Conservation (phyloP, 164 flowering plant species). For the Buxus sempervirens region DNA sequence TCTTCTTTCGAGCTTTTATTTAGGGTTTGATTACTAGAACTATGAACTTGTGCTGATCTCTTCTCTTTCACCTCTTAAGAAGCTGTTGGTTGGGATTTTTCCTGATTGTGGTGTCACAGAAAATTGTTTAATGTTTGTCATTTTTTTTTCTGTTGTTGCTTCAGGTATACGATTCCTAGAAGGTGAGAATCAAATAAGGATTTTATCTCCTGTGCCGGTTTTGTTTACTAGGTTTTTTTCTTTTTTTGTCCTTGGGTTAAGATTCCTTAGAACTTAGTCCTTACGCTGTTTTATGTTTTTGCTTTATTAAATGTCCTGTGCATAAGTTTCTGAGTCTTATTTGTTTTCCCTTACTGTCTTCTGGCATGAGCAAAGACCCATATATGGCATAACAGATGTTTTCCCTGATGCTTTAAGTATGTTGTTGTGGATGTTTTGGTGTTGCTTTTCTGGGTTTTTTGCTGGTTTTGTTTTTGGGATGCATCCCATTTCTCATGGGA, state of each 20-base stretch:
- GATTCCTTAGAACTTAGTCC: background rate
- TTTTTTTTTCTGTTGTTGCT: background rate
- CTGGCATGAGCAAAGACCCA: background rate
- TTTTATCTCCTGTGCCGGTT: background rate
- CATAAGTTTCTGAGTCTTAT: background rate
- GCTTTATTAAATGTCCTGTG: background rate
- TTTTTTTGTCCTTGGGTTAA: background rate
- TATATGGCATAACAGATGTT: too few species aligned
- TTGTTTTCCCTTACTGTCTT: background rate
- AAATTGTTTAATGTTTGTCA: background rate
- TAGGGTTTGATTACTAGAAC: background rate
- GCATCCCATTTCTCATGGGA: too few species aligned
- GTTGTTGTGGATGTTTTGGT: too few species aligned
- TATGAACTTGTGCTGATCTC: background rate
- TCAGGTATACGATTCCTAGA: background rate
- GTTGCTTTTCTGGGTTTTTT: background rate
- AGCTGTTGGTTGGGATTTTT: background rate
- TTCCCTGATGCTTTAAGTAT: too few species aligned
- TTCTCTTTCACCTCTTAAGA: background rate
- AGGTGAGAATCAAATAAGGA: background rate
- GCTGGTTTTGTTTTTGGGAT: too few species aligned
- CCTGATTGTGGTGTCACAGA: background rate
- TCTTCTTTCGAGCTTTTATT: background rate
- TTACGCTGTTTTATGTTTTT: background rate
- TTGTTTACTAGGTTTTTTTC: conserved; percentile 7